Conservation (phyloP, 202 grass and related monocot genomes). For the Musa balbisiana region DNA sequence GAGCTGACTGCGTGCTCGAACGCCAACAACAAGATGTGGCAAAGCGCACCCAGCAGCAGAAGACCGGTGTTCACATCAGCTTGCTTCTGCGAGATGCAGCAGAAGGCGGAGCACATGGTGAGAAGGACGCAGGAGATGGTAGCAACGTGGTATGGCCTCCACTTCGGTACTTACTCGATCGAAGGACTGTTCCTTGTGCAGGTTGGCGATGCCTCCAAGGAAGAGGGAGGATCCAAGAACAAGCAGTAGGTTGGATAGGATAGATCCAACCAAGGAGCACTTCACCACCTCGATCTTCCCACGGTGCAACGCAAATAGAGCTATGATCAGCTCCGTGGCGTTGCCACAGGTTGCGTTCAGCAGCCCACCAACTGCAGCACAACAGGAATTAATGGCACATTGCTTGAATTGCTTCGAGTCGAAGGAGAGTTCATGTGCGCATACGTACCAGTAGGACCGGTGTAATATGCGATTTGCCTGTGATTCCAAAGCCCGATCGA, state of each 20-base stretch:
- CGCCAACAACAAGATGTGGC: slow-evolving; percentile 62
- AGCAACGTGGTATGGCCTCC: not conserved
- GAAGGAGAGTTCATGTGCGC: not conserved
- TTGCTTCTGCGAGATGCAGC: slow-evolving; percentile 29
- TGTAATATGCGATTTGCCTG: slow-evolving; percentile 82
- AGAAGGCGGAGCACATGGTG: too few species aligned
- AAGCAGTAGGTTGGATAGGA: slow-evolving; percentile 86
- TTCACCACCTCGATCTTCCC: slow-evolving; percentile 85
- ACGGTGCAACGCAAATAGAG: slow-evolving; percentile 54
- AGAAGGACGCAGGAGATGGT: too few species aligned
- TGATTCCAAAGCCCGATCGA: slow-evolving; percentile 7
- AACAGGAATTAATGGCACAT: not conserved
- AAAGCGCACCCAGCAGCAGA: slow-evolving; percentile 59
- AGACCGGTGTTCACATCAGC: slow-evolving; percentile 69
- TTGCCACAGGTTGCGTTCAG: slow-evolving; percentile 97
- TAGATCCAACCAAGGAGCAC: slow-evolving; percentile 75
- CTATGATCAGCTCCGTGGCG: slow-evolving; percentile 84
- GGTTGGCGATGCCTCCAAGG: slow-evolving; percentile 62
- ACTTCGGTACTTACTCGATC: slow-evolving; percentile 41
- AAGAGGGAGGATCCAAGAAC: slow-evolving; percentile 86
- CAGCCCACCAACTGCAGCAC: slow-evolving; percentile 64
- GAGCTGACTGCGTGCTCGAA: slow-evolving; percentile 42
- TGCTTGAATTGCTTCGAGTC: not conserved
- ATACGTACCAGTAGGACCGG: slow-evolving; percentile 61
- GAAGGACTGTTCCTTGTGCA: slow-evolving; percentile 42